Base-by-base conservation (phyloP, 1,139 yeast species). In the Blastobotrys buckinghamii region DNA sequence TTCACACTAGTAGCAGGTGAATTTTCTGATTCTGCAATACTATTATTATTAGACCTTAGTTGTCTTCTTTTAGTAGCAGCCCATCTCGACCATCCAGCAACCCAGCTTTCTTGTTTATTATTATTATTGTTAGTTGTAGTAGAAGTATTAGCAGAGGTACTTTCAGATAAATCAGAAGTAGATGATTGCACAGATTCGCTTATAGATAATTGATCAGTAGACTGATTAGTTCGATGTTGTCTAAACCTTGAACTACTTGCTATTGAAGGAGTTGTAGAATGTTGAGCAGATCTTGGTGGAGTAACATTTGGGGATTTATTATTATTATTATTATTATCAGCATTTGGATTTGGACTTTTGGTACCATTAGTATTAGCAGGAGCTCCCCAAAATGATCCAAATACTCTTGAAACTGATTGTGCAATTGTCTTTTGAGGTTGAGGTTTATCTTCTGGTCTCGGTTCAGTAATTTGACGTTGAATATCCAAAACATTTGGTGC, bases 71-170 rank as follows among this genome's bases (percentile, higher is more conserved):
- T 57, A 7, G 57, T 52, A n/a, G 56, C 53, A 3, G 65, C 64
- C 66, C 66, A 62, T 38, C 57, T 44, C 7, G 61, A 45, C 58
- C 63, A 58, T 12, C 59, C 55, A 16, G 63, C 48, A 35, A 61
- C 52, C 42, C 58, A 59, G 9, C 58, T 56, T 27, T 49, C 52
- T 41, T 44, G 48, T 7, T 20, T n/a, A 10, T 16, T 15, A 15
- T 27, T 29, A 9, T 32, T 13, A 15, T 29, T 15, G 8, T 3
- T 6, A 5, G 19, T 19, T 2, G 38, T 12, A 5, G 7, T 19
- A n/a, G 35, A 38, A n/a, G 30, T 30, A 17, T 30, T 39, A 37
- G 49, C 30, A 2, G 49, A 30, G 10, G 43, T 32, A 12, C 52
- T 35, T 6, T 53, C 42, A n/a, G 44, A 39, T 13, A 29, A 13